Evolutionary conservation across 768 basidiomycete genomes (phyloP).

Genomic region (Termitomyces sp.): DNA sequence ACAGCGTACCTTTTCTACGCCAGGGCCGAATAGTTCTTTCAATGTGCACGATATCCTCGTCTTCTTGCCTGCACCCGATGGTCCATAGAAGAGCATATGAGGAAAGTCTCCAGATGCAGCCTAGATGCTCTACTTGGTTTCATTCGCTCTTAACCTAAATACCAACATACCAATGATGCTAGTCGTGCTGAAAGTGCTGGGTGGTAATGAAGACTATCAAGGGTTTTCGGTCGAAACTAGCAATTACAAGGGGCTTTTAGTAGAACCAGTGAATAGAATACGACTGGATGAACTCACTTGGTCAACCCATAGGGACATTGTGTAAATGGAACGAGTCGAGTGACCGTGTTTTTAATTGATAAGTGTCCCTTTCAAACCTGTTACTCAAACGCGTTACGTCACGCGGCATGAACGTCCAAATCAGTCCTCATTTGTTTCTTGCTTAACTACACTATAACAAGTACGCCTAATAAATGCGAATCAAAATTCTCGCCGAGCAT

Average conservation of each 20-base stretch:
- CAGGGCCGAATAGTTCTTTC: conserved; percentile 82
- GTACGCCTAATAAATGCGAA: background rate
- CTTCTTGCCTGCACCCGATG: conserved; percentile 97
- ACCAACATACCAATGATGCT: conserved; percentile 59
- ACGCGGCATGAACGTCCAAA: conserved; percentile 3
- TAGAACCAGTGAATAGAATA: background rate
- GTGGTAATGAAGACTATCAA: conserved; percentile 90
- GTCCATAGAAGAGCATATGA: conserved; percentile 96
- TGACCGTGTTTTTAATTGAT: background rate
- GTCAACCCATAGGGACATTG: conserved; percentile 71
- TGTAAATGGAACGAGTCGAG: background rate
- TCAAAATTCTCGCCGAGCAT: background rate
- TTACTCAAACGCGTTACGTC: conserved; percentile 14
- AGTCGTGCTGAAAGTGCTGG: conserved; percentile 71
- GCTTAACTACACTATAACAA: too few species aligned
- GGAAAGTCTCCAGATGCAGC: conserved; percentile 92
- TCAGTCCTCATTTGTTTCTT: too few species aligned
- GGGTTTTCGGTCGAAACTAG: conserved; percentile 79
- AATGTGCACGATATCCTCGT: conserved; percentile 90
- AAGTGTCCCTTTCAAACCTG: background rate
- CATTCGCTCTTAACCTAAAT: background rate
- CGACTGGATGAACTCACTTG: conserved; percentile 27
- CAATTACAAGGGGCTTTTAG: background rate
- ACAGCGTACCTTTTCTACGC: conserved; percentile 78
- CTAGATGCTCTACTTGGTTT: conserved; percentile 27